Percentiles rank a stretch among this genome's conserved stretches.
Evolutionary conservation across 805 yeast species (phyloP).

Genomic region (Candida ovalis): DNA sequence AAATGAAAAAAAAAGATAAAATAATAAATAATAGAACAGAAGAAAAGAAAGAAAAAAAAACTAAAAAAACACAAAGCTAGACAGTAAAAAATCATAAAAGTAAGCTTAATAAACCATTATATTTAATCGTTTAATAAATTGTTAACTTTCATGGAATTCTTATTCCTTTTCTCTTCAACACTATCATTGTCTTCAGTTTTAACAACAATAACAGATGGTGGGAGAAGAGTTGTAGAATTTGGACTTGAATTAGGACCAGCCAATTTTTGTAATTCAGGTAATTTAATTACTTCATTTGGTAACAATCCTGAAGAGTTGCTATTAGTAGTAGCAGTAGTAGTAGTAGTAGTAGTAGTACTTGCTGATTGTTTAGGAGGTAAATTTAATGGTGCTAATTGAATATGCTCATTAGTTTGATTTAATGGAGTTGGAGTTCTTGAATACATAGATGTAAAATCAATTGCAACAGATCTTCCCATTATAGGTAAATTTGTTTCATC

Average conservation of each 20-base stretch:
- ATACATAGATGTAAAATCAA: slow-evolving; percentile 14
- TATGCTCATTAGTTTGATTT: not conserved
- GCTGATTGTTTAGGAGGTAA: no score
- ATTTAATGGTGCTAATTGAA: not conserved
- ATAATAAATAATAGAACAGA: no score
- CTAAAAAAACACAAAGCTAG: no score
- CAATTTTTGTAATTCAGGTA: not conserved
- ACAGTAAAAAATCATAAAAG: no score
- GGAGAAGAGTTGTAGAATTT: no score
- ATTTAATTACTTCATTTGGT: not conserved
- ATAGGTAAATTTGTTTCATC: not conserved
- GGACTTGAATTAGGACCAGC: no score
- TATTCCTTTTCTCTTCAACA: not conserved
- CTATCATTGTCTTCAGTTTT: not conserved
- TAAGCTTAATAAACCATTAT: not conserved
- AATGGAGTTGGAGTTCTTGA: not conserved
- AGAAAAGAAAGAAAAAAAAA: no score
- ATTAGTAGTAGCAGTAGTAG: not conserved
- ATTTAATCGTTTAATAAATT: not conserved
- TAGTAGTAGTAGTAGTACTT: not conserved
- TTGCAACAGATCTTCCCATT: slow-evolving; percentile 8
- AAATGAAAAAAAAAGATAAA: no score
- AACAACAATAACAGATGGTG: not conserved
- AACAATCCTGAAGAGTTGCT: not conserved
- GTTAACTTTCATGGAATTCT: not conserved